Conservation (phyloP, 495 filamentous ascomycete species). For the Aspergillus wentii region DNA sequence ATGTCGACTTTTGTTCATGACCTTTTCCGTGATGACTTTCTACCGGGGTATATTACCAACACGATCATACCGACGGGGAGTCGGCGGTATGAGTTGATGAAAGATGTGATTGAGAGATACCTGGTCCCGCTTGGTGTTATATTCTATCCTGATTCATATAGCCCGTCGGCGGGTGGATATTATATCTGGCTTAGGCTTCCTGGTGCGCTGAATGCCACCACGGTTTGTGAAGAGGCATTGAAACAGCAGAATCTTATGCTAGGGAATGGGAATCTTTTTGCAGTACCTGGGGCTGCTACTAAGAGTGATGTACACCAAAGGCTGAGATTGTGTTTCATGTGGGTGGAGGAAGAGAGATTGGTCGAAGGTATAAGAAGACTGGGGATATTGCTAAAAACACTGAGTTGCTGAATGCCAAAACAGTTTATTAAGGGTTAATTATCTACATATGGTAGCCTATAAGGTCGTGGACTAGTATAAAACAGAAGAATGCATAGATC, state of each 20-base stretch:
- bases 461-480: too few relatives aligned
- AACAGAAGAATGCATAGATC: too few relatives aligned
- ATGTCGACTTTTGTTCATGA: conserved; percentile 57
- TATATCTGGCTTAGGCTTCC: conserved; percentile 64
- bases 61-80: conserved; percentile 42
- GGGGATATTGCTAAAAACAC: conserved; percentile 17
- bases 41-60: conserved; percentile 42
- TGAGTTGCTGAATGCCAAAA: too few relatives aligned
- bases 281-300: conserved; percentile 44
- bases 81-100: conserved; percentile 41
- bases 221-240: conserved; percentile 41
- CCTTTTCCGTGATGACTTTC: conserved; percentile 40
- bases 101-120: conserved; percentile 40
- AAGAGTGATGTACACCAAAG: conserved; percentile 28
- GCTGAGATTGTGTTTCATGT: conserved; percentile 58
- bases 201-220: conserved; percentile 24
- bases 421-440: too few relatives aligned
- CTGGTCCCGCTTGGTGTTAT: conserved; percentile 50
- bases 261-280: conserved; percentile 52
- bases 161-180: conserved; percentile 56
- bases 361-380: conserved; percentile 53
- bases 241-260: conserved; percentile 50
- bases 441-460: too few relatives aligned
- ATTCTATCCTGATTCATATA: conserved; percentile 38
- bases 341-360: conserved; percentile 56